These are phyloP conservation scores for Ceriops decandra DNA, from an alignment of 345 rosid species.

Conservation along the genomic window DNA sequence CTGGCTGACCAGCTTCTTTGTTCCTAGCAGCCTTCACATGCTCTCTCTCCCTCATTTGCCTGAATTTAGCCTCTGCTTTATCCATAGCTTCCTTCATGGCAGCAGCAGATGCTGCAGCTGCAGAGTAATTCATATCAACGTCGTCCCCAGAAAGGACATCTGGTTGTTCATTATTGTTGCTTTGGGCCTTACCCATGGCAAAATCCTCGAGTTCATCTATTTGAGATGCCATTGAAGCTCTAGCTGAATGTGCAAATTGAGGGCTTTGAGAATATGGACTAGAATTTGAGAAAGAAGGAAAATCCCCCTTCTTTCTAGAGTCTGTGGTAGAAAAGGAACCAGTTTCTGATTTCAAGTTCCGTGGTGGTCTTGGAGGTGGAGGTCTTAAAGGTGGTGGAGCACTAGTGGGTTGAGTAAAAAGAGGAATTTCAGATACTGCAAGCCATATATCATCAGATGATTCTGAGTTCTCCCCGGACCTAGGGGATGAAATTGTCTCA, in stretches of 20 bases:
- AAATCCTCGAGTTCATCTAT: slow-evolving; percentile 84
- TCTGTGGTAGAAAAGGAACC: slow-evolving; percentile 39
- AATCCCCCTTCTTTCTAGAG: slow-evolving; percentile 49
- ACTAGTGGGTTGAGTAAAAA: slow-evolving; percentile 72
- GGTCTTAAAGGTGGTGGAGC: slow-evolving; percentile 98
- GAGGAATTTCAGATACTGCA: slow-evolving; percentile 89
- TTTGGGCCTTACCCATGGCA: slow-evolving; percentile 44
- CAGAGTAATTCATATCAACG: slow-evolving; percentile 44
- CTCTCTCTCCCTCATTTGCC: slow-evolving; percentile 83
- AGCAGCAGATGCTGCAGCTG: slow-evolving; percentile 90
- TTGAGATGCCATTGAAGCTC: slow-evolving; percentile 47
- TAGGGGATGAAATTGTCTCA: slow-evolving; percentile 41
- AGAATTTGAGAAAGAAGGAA: slow-evolving; percentile 47
- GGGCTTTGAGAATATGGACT: slow-evolving; percentile 42
- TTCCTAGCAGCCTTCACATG: slow-evolving; percentile 60
- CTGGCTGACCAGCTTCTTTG: slow-evolving; percentile 54
- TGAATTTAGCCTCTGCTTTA: slow-evolving; percentile 92
- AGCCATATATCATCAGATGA: slow-evolving; percentile 81
- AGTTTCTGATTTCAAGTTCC: slow-evolving; percentile 36
- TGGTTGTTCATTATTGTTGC: slow-evolving; percentile 40
- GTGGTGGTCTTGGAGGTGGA: slow-evolving; percentile 88
- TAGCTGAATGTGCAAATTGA: slow-evolving; percentile 35
- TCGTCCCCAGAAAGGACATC: slow-evolving; percentile 53
- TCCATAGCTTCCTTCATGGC: slow-evolving; percentile 99
- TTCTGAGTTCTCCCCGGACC: slow-evolving; percentile 49